A percentile compares a stretch with the other conserved stretches of the same genome.
Conservation (phyloP, 352 stramenopile species). For the Globisporangium nunn region DNA sequence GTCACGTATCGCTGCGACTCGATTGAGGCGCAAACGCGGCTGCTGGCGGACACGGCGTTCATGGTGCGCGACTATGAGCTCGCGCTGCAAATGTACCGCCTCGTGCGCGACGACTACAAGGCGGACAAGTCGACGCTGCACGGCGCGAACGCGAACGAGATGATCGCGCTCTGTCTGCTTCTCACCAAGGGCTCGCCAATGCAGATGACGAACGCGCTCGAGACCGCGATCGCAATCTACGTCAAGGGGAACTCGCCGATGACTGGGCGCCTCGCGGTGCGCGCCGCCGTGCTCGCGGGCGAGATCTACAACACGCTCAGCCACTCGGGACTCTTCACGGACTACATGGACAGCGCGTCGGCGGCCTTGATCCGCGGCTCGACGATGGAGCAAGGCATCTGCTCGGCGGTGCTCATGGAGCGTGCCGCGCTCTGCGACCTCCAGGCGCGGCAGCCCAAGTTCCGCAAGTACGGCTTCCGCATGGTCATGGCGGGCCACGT, state of each 20-base stretch:
- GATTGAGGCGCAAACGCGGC: conserved; percentile 85
- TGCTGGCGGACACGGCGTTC: conserved; percentile 88
- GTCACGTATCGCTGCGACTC: conserved; percentile 74
- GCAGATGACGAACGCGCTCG: conserved; percentile 81
- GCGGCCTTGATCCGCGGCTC: conserved; percentile 75
- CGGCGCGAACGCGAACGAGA: conserved; percentile 80
- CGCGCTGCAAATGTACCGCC: conserved; percentile 85
- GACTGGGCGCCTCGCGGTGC: conserved; percentile 53
- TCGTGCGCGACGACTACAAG: conserved; percentile 89
- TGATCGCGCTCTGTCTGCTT: conserved; percentile 82
- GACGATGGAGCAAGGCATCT: conserved; percentile 81
- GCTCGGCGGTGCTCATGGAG: conserved; percentile 78
- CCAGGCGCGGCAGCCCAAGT: conserved; percentile 58
- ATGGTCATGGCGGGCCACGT: conserved; percentile 88
- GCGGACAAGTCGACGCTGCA: conserved; percentile 84
- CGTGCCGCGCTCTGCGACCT: conserved; percentile 73
- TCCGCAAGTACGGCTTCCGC: conserved; percentile 85
- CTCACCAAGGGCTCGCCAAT: conserved; percentile 70
- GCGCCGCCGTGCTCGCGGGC: conserved; percentile 61
- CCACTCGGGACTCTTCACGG: conserved; percentile 67
- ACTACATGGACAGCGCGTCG: conserved; percentile 85
- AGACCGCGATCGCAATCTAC: conserved; percentile 58
- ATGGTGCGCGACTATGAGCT: conserved; percentile 87
- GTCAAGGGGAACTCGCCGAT: conserved; percentile 39
- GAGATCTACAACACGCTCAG: conserved; percentile 77